phyloP scores from a whole-genome alignment of 1,284 basidiomycete species.

The Cryptococcus sp. region DNA sequence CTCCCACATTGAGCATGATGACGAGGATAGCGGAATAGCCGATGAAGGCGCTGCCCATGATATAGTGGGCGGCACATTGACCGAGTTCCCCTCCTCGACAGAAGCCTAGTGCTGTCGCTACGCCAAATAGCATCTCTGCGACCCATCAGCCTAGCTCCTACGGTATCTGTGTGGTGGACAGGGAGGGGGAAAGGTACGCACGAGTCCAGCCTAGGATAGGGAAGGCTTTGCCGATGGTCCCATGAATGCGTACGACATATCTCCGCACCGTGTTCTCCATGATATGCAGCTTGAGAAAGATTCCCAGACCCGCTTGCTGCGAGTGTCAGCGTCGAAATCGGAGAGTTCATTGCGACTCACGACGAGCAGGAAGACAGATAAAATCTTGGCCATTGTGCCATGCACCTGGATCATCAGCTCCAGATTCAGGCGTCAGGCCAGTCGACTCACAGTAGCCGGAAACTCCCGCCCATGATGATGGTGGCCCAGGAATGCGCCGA shows the following conservation, averaged over 20 bases:
- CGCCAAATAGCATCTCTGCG: constrained; percentile 47
- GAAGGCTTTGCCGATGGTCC: constrained; percentile 75
- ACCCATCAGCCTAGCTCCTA: too few species aligned
- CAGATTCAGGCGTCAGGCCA: neutral
- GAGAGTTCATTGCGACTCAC: neutral
- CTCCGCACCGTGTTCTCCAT: constrained; percentile 71
- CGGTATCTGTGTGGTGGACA: neutral
- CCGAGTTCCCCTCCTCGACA: constrained; percentile 66
- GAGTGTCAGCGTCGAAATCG: neutral
- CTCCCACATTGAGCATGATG: constrained; percentile 74
- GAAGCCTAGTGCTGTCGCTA: constrained; percentile 49
- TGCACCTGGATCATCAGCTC: constrained; percentile 48
- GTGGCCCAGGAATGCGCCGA: constrained; percentile 71
- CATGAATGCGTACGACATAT: constrained; percentile 67
- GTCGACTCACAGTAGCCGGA: constrained; percentile 52
- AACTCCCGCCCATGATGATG: constrained; percentile 72
- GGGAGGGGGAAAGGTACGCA: constrained; percentile 47
- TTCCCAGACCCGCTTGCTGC: constrained; percentile 65
- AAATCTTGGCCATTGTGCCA: constrained; percentile 62
- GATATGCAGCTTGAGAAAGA: constrained; percentile 91
- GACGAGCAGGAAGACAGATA: constrained; percentile 57
- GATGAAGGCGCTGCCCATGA: constrained; percentile 79
- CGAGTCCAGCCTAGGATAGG: constrained; percentile 85
- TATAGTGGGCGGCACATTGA: constrained; percentile 82
- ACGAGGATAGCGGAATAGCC: constrained; percentile 80